Conservation (phyloP, 345 rosid genomes). For the Sapria himalayana region DNA sequence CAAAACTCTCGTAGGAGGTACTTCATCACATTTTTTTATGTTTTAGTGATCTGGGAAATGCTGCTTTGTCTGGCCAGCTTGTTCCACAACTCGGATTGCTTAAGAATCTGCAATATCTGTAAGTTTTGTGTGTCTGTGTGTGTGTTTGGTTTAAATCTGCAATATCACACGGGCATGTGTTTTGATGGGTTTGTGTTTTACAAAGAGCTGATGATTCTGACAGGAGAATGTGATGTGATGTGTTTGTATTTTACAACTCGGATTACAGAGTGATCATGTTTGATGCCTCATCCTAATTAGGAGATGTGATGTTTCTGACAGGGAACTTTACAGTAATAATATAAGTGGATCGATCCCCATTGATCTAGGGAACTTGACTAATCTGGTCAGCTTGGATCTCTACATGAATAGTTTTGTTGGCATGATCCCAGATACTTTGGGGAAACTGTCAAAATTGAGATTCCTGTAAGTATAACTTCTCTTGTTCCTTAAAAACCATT, state of each 20-base stretch:
- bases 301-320: constrained; percentile 13
- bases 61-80: constrained; percentile 80
- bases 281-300: background rate
- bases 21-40: constrained; percentile 2
- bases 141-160: no score
- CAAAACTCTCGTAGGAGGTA: background rate
- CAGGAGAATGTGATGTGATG: no score
- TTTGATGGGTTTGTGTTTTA: no score
- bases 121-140: constrained; percentile 18
- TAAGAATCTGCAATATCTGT: constrained; percentile 89
- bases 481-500: no score
- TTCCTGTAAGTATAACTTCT: constrained; percentile 54
- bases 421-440: constrained; percentile 70
- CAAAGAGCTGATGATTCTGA: no score
- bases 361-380: constrained; percentile 88
- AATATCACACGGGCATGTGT: no score
- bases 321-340: constrained; percentile 95
- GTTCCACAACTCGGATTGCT: constrained; percentile 86
- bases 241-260: no score
- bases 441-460: constrained; percentile 71
- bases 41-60: constrained; percentile 85
- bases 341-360: constrained; percentile 75
- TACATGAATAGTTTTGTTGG: constrained; percentile 82
- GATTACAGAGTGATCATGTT: no score
- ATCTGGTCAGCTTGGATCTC: constrained; percentile 96